A percentile compares a stretch with the other conserved stretches of the same genome.
phyloP scores from a whole-genome alignment of 805 yeast species.

The Saccharomycopsis selenospora region DNA sequence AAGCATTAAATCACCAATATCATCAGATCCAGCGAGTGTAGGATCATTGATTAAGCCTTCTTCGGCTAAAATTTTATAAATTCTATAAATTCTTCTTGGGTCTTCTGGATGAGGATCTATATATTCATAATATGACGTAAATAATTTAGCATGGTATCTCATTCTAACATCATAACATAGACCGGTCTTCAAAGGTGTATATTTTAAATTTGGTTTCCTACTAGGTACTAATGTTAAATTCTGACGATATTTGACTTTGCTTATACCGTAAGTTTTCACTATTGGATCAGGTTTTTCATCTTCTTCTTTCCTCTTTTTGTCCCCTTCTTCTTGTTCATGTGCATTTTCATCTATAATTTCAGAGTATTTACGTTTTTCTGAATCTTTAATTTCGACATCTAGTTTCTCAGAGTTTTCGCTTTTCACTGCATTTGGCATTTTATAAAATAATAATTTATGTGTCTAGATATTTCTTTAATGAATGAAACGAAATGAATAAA shows the following conservation, averaged over 20 bases:
- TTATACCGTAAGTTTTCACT: constrained; percentile 20
- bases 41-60: constrained; percentile 84
- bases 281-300: constrained; percentile 9
- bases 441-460: too few relatives aligned
- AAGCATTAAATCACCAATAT: constrained; percentile 78
- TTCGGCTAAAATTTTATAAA: constrained; percentile 88
- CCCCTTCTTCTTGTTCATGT: background rate
- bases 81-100: constrained; percentile 90
- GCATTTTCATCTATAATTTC: too few relatives aligned
- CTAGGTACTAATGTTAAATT: constrained; percentile 16
- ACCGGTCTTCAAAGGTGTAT: constrained; percentile 80
- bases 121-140: constrained; percentile 85
- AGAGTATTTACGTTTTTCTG: too few relatives aligned
- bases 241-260: constrained; percentile 19
- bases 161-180: constrained; percentile 92
- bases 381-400: too few relatives aligned
- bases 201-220: constrained; percentile 25
- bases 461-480: too few relatives aligned
- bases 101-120: constrained; percentile 99
- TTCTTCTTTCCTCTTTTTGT: background rate
- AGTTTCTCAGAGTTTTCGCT: too few relatives aligned
- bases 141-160: constrained; percentile 94
- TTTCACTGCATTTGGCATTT: too few relatives aligned
- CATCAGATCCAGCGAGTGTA: constrained; percentile 58
- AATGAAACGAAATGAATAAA: too few relatives aligned